These are phyloP conservation scores for Backusella morwellensis DNA, from an alignment of 192 early-diverging fungal genomes.

Conservation along the genomic window DNA sequence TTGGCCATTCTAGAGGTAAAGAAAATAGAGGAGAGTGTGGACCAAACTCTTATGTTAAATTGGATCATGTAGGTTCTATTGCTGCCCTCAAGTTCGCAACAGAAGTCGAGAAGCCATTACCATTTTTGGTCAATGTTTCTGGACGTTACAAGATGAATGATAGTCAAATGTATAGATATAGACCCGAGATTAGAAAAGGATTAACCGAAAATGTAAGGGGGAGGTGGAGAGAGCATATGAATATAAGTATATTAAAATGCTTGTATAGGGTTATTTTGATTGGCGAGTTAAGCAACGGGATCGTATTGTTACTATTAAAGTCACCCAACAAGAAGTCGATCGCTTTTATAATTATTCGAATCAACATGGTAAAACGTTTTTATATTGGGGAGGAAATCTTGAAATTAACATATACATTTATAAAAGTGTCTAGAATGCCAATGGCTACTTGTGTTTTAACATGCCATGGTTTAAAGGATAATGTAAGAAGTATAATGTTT, in stretches of 20 bases:
- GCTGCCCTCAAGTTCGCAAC: constrained; percentile 32
- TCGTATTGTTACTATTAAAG: constrained; percentile 14
- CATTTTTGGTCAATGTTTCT: constrained; percentile 30
- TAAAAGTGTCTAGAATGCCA: constrained; percentile 44
- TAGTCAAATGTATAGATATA: constrained; percentile 17
- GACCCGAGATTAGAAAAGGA: constrained; percentile 13
- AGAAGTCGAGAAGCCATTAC: constrained; percentile 17
- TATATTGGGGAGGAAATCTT: not conserved
- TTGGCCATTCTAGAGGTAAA: constrained; percentile 40
- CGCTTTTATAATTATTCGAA: constrained; percentile 28
- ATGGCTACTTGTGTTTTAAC: constrained; percentile 47
- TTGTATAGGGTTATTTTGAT: constrained; percentile 26
- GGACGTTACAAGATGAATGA: constrained; percentile 32
- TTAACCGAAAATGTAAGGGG: constrained; percentile 8
- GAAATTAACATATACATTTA: not conserved
- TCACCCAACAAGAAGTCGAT: constrained; percentile 26
- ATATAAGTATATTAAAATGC: not conserved
- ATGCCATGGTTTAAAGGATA: constrained; percentile 49
- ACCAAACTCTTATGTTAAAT: not conserved
- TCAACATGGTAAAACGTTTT: constrained; percentile 17
- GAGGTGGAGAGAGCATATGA: not conserved
- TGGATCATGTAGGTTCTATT: constrained; percentile 17
- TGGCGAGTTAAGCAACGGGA: constrained; percentile 23
- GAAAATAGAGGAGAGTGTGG: not conserved
- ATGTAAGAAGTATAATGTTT: constrained; percentile 28